These are phyloP conservation scores for Orbilia blumenaviensis DNA, from an alignment of 2,329 filamentous ascomycete species.

Conservation along the genomic window DNA sequence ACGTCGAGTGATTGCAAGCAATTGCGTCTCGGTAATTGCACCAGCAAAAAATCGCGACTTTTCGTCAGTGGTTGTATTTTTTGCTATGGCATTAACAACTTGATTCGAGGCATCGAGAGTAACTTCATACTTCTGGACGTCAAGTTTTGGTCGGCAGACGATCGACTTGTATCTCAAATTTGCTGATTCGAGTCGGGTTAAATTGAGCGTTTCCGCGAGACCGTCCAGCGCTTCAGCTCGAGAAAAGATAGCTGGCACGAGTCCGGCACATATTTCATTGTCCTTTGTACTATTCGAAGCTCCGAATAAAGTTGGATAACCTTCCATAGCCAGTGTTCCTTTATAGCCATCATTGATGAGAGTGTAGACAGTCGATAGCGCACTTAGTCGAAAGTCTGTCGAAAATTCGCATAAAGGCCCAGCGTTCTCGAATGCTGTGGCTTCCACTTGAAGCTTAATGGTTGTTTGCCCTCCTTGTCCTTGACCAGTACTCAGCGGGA, in stretches of 20 bases:
- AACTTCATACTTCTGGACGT: slow-evolving; percentile 1
- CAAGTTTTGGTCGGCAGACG: slow-evolving; percentile 22
- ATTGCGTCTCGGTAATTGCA: slow-evolving; percentile 18
- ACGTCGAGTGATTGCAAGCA: slow-evolving; percentile 11
- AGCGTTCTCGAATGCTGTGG: slow-evolving; percentile 7
- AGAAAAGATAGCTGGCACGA: slow-evolving; percentile 22
- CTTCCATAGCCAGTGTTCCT: slow-evolving; percentile 22
- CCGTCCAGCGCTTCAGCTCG: not conserved
- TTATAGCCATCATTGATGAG: not conserved
- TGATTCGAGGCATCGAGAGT: slow-evolving; percentile 19
- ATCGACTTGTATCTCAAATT: slow-evolving; percentile 1
- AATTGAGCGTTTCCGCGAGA: not conserved
- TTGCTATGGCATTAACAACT: slow-evolving; percentile 4
- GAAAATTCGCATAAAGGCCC: slow-evolving; percentile 21
- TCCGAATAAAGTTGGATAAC: not conserved
- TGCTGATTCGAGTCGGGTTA: not conserved
- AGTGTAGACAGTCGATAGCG: not conserved
- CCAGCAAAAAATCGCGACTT: slow-evolving; percentile 8
- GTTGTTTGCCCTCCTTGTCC: not conserved
- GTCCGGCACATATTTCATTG: slow-evolving; percentile 12
- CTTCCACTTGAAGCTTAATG: not conserved
- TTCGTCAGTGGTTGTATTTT: not conserved
- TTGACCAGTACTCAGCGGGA: not conserved
- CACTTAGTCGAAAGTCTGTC: slow-evolving; percentile 4
- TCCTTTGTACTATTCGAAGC: slow-evolving; percentile 12